Evolutionary conservation across 495 filamentous ascomycete species (phyloP).

Genomic region (Penicillium parvum): DNA sequence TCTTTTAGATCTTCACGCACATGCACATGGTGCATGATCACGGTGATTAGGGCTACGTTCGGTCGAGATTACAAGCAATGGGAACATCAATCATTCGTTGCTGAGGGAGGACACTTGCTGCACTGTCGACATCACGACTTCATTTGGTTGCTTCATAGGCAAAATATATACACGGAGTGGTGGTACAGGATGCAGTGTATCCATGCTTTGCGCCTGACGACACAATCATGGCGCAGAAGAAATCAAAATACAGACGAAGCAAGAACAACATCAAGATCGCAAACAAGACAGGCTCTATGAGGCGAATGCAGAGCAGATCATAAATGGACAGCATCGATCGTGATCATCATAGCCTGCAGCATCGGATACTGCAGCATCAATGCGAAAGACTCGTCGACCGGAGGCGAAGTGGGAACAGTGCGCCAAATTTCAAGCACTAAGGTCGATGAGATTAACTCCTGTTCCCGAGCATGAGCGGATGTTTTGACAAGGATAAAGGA

Average conservation of each 20-base stretch:
- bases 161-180: conserved; percentile 10
- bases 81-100: not conserved
- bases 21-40: not conserved
- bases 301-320: not conserved
- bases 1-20: not conserved
- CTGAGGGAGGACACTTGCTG: not conserved
- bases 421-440: conserved; percentile 27
- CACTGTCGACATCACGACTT: not conserved
- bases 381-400: conserved; percentile 1
- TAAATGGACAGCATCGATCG: conserved; percentile 5
- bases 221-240: not conserved
- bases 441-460: conserved; percentile 32
- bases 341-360: conserved; percentile 11
- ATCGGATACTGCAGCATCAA: not conserved
- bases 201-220: not conserved
- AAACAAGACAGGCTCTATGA: conserved; percentile 11
- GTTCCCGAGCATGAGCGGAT: conserved; percentile 21
- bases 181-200: conserved; percentile 5
- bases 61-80: not conserved
- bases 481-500: conserved; percentile 2
- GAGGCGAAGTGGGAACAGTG: not conserved
- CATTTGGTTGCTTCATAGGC: not conserved
- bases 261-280: not conserved
- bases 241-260: not conserved
- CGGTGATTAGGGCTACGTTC: not conserved